Evolutionary conservation across 139 green algal species (phyloP).

Genomic region (Astrephomene gubernaculifera): DNA sequence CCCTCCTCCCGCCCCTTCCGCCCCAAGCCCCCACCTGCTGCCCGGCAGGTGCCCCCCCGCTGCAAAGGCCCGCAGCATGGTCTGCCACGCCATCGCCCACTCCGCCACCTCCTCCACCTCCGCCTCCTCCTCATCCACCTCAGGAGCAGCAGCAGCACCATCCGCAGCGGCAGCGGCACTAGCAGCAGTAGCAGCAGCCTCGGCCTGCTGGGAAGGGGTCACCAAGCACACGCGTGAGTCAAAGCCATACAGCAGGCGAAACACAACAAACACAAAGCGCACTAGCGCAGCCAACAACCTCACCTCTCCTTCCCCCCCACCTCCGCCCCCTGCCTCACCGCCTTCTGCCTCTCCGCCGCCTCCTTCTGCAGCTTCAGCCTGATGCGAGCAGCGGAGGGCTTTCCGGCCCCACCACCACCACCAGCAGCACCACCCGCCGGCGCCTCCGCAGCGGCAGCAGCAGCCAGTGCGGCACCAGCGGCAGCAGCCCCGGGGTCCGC

Average conservation of each 20-base stretch:
- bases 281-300: too few species aligned
- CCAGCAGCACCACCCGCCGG: not conserved
- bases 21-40: not conserved
- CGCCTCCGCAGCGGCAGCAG: not conserved
- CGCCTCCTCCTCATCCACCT: not conserved
- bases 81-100: slow-evolving; percentile 8
- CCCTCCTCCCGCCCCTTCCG: too few species aligned
- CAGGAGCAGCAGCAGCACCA: not conserved
- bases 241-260: too few species aligned
- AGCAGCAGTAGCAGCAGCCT: not conserved
- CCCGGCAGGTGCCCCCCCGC: slow-evolving; percentile 6
- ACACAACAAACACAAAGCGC: too few species aligned
- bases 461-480: too few species aligned
- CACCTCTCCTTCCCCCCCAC: too few species aligned
- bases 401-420: not conserved
- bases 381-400: slow-evolving; percentile 7
- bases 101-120: not conserved
- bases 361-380: slow-evolving; percentile 13
- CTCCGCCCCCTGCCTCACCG: not conserved
- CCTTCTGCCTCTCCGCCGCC: not conserved
- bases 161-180: not conserved
- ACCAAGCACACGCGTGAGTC: too few species aligned
- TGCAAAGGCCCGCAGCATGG: slow-evolving; percentile 12
- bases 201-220: not conserved
- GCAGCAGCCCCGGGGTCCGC: too few species aligned